Conservation (phyloP, 2,329 filamentous ascomycete species). For the Fusarium caatingaense region DNA sequence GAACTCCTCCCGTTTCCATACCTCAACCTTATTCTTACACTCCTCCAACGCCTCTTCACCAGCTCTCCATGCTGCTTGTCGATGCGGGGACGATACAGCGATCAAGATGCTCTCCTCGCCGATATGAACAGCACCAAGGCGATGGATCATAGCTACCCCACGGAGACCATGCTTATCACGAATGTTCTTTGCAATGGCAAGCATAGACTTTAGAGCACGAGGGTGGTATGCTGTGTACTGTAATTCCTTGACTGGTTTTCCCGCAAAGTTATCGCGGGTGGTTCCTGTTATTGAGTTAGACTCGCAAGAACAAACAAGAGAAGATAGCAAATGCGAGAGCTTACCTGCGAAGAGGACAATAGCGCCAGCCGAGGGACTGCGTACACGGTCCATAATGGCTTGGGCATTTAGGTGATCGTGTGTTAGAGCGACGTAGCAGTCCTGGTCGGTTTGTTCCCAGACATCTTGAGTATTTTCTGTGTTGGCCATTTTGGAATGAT, state of each 20-base stretch:
- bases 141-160: conserved; percentile 83
- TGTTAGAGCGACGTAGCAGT: conserved; percentile 77
- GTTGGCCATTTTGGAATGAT: conserved; percentile 23
- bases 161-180: conserved; percentile 71
- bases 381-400: conserved; percentile 72
- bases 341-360: conserved; percentile 81
- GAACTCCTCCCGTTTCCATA: conserved; percentile 96
- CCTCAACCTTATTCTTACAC: conserved; percentile 88
- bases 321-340: conserved; percentile 24
- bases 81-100: conserved; percentile 84
- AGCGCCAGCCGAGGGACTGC: conserved; percentile 78
- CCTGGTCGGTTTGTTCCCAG: conserved; percentile 59
- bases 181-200: conserved; percentile 70
- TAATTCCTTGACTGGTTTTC: conserved; percentile 78
- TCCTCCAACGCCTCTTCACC: conserved; percentile 90
- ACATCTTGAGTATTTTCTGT: conserved; percentile 33
- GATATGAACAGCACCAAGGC: conserved; percentile 86
- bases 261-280: conserved; percentile 79
- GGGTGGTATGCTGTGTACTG: conserved; percentile 80
- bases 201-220: conserved; percentile 76
- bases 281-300: conserved; percentile 62
- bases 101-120: conserved; percentile 95
- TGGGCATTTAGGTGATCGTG: conserved; percentile 68
- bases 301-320: neutral
- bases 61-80: conserved; percentile 85